Evolutionary conservation across 768 basidiomycete genomes (phyloP), one percentile per base, ranked within the genome.

Genomic region (Tubosaeta sp.): DNA sequence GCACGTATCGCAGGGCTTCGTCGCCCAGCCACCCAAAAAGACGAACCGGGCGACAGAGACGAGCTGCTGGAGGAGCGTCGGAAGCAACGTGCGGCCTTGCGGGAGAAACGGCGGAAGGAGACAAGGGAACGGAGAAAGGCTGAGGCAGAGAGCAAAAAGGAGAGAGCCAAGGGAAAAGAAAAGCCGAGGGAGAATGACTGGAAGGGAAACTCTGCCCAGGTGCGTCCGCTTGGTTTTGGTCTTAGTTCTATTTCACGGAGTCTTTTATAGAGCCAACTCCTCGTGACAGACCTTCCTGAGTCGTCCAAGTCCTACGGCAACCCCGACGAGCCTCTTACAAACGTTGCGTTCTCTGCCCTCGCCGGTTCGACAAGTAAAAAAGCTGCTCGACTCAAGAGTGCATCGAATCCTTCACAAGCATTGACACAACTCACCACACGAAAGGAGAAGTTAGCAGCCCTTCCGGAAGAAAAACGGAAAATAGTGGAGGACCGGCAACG

Each of bases 401-500:
- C 85, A 2, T 82, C 91, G 1, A 90, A 95, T 64, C 91, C 95
- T 2, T 72, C 83, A 9, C 88, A 91, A 59, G 97, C 97, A 0
- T 81, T 99, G 10, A 78, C 81, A 3, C 88, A 94, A 54, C 78
- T 99, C 10, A 71, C 82, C 10, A 76, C 83, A 31, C 84, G 86
- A 27, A 90, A 91, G 64, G 84, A 85, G 59, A 88, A 88, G 60
- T 73, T 97, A 2, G 83, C 85, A 0, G 66, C 78, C 0, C 61
- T 98, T 55, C 84, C 91, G 0, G 91, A 88, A 43, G 93, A 94
- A 50, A 91, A 91, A 64, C 82, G 91, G 27, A 86, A 88, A 60
- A 76, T 76, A 42, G 79, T 85, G 12, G 84, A 90, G 66, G 94
- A 94, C 63, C 79, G 80, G 50, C 88, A 94, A 53, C 83, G 86